Evolutionary conservation across 257 asterid genomes (phyloP).

Genomic region (Anisodus tanguticus): DNA sequence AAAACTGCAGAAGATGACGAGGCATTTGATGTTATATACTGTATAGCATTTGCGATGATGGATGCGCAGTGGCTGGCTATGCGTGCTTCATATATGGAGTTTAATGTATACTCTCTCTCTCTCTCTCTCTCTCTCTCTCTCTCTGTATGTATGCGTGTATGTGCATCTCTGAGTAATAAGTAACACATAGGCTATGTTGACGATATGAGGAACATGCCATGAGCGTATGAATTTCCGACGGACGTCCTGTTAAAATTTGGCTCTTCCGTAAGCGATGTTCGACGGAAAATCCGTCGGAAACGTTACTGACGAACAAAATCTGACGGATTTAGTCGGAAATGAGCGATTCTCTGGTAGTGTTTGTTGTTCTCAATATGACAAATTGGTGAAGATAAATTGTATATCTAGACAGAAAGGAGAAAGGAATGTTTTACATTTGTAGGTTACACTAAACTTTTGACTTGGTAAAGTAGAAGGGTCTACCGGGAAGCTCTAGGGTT

Average conservation of each 20-base stretch:
- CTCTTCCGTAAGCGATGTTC: no score
- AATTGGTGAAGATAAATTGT: not conserved
- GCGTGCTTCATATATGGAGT: conserved; percentile 94
- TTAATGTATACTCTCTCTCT: conserved; percentile 27
- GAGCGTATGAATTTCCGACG: no score
- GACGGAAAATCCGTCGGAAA: no score
- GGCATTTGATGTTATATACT: conserved; percentile 82
- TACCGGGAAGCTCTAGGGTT: no score
- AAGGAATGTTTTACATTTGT: not conserved
- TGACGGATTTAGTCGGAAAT: no score
- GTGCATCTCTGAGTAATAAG: not conserved
- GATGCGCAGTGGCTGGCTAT: conserved; percentile 99
- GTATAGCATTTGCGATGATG: conserved; percentile 85
- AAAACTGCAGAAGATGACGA: conserved; percentile 72
- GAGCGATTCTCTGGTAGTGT: no score
- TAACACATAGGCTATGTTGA: not conserved
- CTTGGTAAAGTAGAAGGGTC: no score
- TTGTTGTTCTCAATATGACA: not conserved
- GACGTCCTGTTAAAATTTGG: no score
- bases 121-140: conserved; percentile 7
- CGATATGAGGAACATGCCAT: no score
- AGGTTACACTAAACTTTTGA: not conserved
- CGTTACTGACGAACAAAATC: no score
- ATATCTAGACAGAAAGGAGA: not conserved
- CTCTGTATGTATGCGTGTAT: no score